Conservation (phyloP, 139 green algal species). For the Deuterostichococcus epilithicus region DNA sequence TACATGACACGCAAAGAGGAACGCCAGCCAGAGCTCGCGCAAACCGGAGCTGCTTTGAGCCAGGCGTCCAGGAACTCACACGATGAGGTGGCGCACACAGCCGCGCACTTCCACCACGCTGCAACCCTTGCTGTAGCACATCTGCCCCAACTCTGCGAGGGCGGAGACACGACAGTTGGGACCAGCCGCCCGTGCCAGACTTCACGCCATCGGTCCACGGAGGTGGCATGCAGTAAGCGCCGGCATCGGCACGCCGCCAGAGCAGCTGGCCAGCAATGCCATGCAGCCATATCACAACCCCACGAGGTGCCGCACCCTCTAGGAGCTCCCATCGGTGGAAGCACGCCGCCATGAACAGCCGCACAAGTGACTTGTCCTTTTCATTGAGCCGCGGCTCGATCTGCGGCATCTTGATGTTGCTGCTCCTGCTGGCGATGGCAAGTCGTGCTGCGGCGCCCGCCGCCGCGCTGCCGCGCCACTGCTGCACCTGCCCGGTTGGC, state of each 20-base stretch:
- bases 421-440: neutral
- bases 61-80: constrained; percentile 24
- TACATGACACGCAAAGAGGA: neutral
- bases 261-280: too few species aligned
- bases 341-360: constrained; percentile 32
- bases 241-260: too few species aligned
- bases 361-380: constrained; percentile 21
- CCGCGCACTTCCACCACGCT: constrained; percentile 34
- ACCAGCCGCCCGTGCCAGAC: neutral
- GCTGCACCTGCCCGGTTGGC: too few species aligned
- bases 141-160: constrained; percentile 26
- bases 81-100: constrained; percentile 46
- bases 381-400: neutral
- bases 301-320: neutral
- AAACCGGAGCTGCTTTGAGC: too few species aligned
- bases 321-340: constrained; percentile 36
- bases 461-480: neutral
- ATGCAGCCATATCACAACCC: neutral
- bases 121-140: constrained; percentile 23
- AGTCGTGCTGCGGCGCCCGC: neutral
- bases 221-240: too few species aligned
- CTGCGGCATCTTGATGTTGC: neutral
- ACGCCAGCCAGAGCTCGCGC: neutral
- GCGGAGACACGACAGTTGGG: neutral
- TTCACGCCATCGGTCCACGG: too few species aligned